Percentiles rank a stretch among this genome's conserved stretches.
These are phyloP conservation scores for Mycena belliarum DNA, from an alignment of 768 basidiomycete species.

Conservation along the genomic window DNA sequence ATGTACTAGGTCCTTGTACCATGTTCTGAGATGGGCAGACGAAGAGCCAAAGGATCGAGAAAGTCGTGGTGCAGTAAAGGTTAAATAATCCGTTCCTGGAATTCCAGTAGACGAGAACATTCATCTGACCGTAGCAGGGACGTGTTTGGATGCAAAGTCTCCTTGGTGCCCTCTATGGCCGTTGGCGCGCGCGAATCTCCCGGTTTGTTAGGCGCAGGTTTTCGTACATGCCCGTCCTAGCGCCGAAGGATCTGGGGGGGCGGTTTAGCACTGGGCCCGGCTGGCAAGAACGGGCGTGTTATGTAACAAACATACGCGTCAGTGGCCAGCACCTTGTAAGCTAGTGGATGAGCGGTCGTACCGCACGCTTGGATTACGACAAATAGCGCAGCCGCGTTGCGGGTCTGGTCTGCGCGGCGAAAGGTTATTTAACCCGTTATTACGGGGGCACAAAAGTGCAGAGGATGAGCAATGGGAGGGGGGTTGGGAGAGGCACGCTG, in stretches of 20 bases:
- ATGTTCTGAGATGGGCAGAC: no score
- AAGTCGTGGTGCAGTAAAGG: background rate
- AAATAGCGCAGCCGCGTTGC: no score
- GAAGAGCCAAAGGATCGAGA: no score
- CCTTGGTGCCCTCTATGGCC: background rate
- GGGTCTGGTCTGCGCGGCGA: background rate
- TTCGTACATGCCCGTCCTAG: background rate
- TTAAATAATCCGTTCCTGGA: background rate
- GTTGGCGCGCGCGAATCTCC: background rate
- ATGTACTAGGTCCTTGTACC: no score
- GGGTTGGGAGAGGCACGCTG: background rate
- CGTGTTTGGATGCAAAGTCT: background rate
- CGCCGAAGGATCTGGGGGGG: background rate
- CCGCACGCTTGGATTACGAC: no score
- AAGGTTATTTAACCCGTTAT: conserved; percentile 12
- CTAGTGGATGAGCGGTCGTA: no score
- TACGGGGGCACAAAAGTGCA: conserved; percentile 4
- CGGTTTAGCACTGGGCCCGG: no score
- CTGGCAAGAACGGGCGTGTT: background rate
- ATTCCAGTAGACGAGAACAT: no score
- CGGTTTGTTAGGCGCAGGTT: background rate
- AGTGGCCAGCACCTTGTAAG: no score
- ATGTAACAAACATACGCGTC: background rate
- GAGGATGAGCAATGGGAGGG: conserved; percentile 3
- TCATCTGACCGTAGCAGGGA: no score